Conservation (phyloP, 768 basidiomycete species). For the Agaricus bisporus region DNA sequence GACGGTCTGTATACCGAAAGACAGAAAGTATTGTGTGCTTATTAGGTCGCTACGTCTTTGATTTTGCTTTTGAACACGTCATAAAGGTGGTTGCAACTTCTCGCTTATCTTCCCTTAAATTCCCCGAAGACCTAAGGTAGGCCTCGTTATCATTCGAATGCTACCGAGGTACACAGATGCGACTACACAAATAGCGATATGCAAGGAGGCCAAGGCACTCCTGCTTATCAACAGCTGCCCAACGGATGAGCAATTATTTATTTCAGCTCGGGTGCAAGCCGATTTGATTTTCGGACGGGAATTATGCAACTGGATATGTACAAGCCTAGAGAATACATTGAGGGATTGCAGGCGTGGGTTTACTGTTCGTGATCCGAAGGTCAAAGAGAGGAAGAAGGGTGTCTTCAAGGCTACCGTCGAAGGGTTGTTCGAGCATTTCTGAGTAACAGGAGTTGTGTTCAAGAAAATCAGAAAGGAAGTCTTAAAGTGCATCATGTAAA, state of each 20-base stretch:
- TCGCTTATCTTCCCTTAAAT: constrained; percentile 58
- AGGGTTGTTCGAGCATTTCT: constrained; percentile 39
- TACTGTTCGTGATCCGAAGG: constrained; percentile 42
- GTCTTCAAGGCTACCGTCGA: constrained; percentile 52
- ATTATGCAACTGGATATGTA: constrained; percentile 46
- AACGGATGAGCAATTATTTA: constrained; percentile 44
- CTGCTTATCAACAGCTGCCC: constrained; percentile 67
- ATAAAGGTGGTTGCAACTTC: constrained; percentile 42
- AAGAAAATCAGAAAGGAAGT: no score
- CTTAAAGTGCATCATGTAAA: no score
- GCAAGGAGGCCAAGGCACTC: constrained; percentile 38
- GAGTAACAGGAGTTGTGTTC: background rate
- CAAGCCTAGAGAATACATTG: constrained; percentile 39
- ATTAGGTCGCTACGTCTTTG: constrained; percentile 50
- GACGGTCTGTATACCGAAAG: no score
- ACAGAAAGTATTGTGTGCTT: no score
- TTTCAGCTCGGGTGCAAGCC: constrained; percentile 34
- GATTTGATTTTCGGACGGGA: constrained; percentile 43
- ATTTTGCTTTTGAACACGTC: constrained; percentile 52
- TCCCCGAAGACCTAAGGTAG: constrained; percentile 61
- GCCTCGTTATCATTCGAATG: background rate
- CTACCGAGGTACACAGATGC: background rate
- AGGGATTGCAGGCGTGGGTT: constrained; percentile 50
- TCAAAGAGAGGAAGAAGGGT: constrained; percentile 60
- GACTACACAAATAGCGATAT: background rate